Evolutionary conservation across 2,329 filamentous ascomycete genomes (phyloP).

Genomic region (Exophiala dermatitidis): DNA sequence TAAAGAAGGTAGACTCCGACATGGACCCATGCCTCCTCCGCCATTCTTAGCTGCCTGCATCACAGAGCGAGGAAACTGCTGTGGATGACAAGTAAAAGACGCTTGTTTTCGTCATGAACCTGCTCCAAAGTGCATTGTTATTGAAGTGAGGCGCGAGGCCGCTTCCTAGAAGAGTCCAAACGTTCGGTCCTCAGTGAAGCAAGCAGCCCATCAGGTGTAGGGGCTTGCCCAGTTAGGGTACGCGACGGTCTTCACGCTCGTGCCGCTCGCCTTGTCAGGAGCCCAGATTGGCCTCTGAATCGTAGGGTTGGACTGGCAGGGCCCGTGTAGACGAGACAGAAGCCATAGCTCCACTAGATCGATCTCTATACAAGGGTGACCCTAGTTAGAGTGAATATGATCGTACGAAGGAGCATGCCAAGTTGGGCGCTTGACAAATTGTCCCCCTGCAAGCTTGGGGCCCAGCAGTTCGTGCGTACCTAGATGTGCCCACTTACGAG

Average conservation of each 20-base stretch:
- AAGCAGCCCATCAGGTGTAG: too few relatives aligned
- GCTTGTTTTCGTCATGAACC: too few relatives aligned
- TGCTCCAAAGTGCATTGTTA: too few relatives aligned
- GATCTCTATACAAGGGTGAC: constrained; percentile 18
- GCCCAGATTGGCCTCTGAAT: constrained; percentile 6
- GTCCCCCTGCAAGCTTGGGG: constrained; percentile 9
- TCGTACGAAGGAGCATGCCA: constrained; percentile 6
- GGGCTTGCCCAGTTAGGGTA: neutral
- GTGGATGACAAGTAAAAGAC: too few relatives aligned
- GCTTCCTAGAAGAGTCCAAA: too few relatives aligned
- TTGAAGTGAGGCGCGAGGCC: too few relatives aligned
- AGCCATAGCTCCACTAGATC: constrained; percentile 21
- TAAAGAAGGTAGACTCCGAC: constrained; percentile 10
- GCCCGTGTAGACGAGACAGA: constrained; percentile 5
- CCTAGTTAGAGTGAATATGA: constrained; percentile 5
- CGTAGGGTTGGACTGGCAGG: constrained; percentile 15
- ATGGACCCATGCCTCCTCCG: constrained; percentile 9
- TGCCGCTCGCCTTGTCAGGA: constrained; percentile 3
- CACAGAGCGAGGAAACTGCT: too few relatives aligned
- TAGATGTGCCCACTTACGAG: neutral
- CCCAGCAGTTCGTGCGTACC: constrained; percentile 7
- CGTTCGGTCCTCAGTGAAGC: too few relatives aligned
- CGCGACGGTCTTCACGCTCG: neutral
- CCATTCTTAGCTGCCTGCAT: neutral
- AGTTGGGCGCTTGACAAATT: constrained; percentile 20